Base-by-base conservation (phyloP, 2,329 filamentous ascomycete genomes). In the Fusarium mexicanum region DNA sequence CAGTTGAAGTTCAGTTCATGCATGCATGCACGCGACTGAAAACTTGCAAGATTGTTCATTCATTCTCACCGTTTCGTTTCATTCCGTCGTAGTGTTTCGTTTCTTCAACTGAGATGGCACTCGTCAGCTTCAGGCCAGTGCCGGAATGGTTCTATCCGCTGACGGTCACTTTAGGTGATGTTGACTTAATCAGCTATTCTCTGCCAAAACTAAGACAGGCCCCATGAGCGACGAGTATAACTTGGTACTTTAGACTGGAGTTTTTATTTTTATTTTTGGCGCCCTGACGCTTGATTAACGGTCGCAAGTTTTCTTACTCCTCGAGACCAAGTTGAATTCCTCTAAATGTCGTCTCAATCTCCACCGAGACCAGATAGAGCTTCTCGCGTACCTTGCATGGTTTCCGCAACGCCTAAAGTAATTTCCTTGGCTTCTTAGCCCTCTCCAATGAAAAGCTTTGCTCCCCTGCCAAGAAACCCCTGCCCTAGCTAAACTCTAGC, bases 391-490 rank as follows among this genome's bases (percentile, higher is more conserved):
- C 59, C 67, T 66, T 68, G 44, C 67, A 69, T 69, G 44, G 67
- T 22, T 58, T 47, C 61, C 35, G n/a, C 24, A 22, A 13, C 14
- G 22, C 37, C 35, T 46, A 40, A 46, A 35, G 46, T 50, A 75
- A 74, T 72, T 73, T 65, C 58, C 58, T 60, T 38, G 33, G 38
- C 40, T 48, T 48, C 41, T 44, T 20, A 43, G 9, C 35, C 31
- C n/a, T 26, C 22, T 54, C 74, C 70, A 77, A 75, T 75, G 18
- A 53, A 11, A 44, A 20, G 8, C 26, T 13, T 14, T 50, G 12
- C 10, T 67, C 68, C 76, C 74, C 76, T 77, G 76, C 74, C 74
- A 77, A 78, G 76, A 66, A 38, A 64, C 64, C 51, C 54, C 22
- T 54, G 37, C 47, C 59, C 22, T 18, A 26, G 33, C 53, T 61